Conservation (phyloP, 2,329 filamentous ascomycete species). For the Mariannaea sp. region DNA sequence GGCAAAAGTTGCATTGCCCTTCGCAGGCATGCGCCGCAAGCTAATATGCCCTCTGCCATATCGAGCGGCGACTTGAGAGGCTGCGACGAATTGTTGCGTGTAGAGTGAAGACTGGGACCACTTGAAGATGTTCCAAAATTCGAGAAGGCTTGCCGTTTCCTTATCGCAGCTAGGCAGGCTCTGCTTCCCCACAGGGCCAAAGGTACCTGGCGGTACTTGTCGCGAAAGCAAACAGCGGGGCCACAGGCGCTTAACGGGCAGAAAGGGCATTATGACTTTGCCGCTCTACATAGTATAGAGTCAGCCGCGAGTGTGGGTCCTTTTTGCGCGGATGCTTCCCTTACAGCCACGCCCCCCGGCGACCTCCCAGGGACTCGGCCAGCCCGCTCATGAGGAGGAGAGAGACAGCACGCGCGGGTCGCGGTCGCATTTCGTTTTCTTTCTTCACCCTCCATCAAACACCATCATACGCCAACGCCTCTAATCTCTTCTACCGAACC, state of each 20-base stretch:
- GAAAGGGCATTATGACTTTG: no score
- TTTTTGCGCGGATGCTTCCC: background rate
- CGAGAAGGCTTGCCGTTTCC: constrained; percentile 28
- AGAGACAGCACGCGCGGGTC: constrained; percentile 35
- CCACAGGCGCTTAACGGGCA: background rate
- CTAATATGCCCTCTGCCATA: constrained; percentile 39
- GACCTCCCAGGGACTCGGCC: constrained; percentile 13
- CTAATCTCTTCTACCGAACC: background rate
- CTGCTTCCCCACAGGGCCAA: background rate
- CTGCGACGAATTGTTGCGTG: background rate
- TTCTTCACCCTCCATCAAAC: constrained; percentile 13
- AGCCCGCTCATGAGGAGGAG: no score
- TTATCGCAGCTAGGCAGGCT: constrained; percentile 27
- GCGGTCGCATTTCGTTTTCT: constrained; percentile 33
- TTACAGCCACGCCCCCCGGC: constrained; percentile 26
- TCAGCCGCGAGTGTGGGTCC: constrained; percentile 14
- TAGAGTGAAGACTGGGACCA: background rate
- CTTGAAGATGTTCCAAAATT: constrained; percentile 16
- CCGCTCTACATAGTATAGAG: no score
- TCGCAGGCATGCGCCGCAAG: constrained; percentile 37
- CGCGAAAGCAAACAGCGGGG: background rate
- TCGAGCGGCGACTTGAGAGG: background rate
- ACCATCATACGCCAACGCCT: constrained; percentile 9
- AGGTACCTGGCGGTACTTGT: constrained; percentile 2
- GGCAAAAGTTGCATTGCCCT: constrained; percentile 31